A percentile compares a stretch with the other conserved stretches of the same genome.
Conservation (phyloP, 352 stramenopile species). For the Thalassiosira mediterranea region DNA sequence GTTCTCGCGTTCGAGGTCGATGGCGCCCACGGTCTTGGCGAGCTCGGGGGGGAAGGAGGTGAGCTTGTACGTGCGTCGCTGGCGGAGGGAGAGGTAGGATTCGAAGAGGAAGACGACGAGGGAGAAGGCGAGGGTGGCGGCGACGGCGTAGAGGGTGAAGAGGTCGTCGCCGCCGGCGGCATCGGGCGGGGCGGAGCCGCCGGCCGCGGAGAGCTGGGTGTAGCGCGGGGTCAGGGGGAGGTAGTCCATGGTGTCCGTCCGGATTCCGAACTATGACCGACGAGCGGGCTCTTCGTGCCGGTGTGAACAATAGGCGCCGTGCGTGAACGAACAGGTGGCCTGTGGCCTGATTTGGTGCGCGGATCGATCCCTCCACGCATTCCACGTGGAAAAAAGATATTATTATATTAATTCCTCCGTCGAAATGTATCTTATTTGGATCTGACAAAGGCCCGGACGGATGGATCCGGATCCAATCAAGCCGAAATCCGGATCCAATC, state of each 20-base stretch:
- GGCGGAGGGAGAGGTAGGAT: conserved; percentile 90
- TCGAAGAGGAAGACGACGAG: conserved; percentile 91
- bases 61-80: conserved; percentile 90
- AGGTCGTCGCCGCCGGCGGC: conserved; percentile 4
- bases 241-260: conserved; percentile 13
- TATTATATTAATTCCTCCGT: too few relatives aligned
- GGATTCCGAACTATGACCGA: too few relatives aligned
- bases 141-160: conserved; percentile 56
- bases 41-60: conserved; percentile 76
- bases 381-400: too few relatives aligned
- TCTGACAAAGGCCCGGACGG: too few relatives aligned
- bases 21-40: conserved; percentile 62
- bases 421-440: too few relatives aligned
- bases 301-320: too few relatives aligned
- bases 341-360: too few relatives aligned
- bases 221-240: conserved; percentile 36
- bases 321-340: too few relatives aligned
- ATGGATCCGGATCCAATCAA: too few relatives aligned
- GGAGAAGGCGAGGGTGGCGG: conserved; percentile 87
- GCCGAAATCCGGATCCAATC: too few relatives aligned
- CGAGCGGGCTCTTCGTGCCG: too few relatives aligned
- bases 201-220: conserved; percentile 20
- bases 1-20: conserved; percentile 61
- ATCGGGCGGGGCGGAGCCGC: neutral
- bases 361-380: too few relatives aligned